Base-by-base conservation (phyloP, 1,284 basidiomycete species). In the Amylostereum chailletii region DNA sequence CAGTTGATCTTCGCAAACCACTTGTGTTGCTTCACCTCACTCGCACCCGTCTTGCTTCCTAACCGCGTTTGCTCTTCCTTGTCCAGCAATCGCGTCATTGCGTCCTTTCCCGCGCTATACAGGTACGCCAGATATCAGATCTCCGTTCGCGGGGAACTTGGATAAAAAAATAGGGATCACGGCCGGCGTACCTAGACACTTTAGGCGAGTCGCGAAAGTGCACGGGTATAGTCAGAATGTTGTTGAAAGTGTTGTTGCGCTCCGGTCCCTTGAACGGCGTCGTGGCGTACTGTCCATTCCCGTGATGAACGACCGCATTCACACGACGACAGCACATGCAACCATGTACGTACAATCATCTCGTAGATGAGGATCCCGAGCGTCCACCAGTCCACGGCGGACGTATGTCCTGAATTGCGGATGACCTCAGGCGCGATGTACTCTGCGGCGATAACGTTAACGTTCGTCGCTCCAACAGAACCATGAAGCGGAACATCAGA, bases 401-500 rank as follows among this genome's bases (percentile, higher is more conserved):
- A 93, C 36, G 95, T 97, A 70, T 99, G 96, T 10, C 96, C 96
- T 65, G 91, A 84, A 42, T 94, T 94, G 62, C 93, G 91, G 65
- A 99, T 99, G 52, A 99, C 96, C 72, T 98, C 95, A 54, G 95
- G 95, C 40, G 95, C 94, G 63, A 98, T 98, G 76, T 99, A 98
- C 71, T 98, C 94, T 93, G 65, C 48, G 57, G 53, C 30, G 36
- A 8, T 40, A 11, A 11, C 42, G 42, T 10, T 26, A 27, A 6
- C 42, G 6, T 29, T 7, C 29, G 19, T 19, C 19, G 19, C 19
- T 19, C 19, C 19, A 19, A 19, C 19, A 19, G 19, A 19, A 19
- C 19, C 8, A n/a, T 37, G 36, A 37, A 42, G 32, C 48, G 55
- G 52, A 61, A 57, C 55, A 55, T 62, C 54, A 58, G 47, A 60